A percentile compares a stretch with the other conserved stretches of the same genome.
phyloP scores from a whole-genome alignment of 192 early-diverging fungal genomes.

The Cetraspora pellucida region DNA sequence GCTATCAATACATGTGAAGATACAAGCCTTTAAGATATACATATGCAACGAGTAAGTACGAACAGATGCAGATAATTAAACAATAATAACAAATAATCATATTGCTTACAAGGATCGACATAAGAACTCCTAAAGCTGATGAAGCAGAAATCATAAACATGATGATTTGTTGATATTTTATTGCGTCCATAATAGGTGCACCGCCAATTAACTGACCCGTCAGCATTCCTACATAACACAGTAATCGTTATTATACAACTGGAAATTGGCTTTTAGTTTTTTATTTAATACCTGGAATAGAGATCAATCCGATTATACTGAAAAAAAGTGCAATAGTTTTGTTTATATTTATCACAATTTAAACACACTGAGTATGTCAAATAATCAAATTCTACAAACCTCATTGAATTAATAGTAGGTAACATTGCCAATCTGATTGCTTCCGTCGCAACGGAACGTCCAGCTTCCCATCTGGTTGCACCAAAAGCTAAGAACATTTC shows the following conservation, averaged over 20 bases:
- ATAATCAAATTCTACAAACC: conserved; percentile 26
- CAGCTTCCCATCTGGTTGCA: conserved; percentile 80
- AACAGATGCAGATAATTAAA: not conserved
- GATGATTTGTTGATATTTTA: conserved; percentile 83
- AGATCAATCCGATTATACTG: conserved; percentile 79
- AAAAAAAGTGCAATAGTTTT: not conserved
- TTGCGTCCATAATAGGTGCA: conserved; percentile 74
- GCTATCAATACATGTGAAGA: conserved; percentile 20
- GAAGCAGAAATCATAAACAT: conserved; percentile 85
- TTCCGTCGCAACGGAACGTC: conserved; percentile 71
- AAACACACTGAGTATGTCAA: not conserved
- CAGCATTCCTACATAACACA: conserved; percentile 61
- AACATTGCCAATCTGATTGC: conserved; percentile 74
- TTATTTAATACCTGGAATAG: conserved; percentile 64
- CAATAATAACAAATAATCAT: not conserved
- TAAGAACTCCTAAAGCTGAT: conserved; percentile 64
- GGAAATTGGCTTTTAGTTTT: not conserved
- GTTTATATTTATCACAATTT: not conserved
- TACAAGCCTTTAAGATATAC: conserved; percentile 2
- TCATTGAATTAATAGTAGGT: conserved; percentile 80
- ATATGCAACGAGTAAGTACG: not conserved
- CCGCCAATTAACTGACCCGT: conserved; percentile 88
- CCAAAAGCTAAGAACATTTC: conserved; percentile 69
- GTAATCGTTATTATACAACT: not conserved
- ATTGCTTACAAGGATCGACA: conserved; percentile 49